These are phyloP conservation scores for Taxawa tesnikishii DNA, from an alignment of 2,329 filamentous ascomycete species.

Conservation along the genomic window DNA sequence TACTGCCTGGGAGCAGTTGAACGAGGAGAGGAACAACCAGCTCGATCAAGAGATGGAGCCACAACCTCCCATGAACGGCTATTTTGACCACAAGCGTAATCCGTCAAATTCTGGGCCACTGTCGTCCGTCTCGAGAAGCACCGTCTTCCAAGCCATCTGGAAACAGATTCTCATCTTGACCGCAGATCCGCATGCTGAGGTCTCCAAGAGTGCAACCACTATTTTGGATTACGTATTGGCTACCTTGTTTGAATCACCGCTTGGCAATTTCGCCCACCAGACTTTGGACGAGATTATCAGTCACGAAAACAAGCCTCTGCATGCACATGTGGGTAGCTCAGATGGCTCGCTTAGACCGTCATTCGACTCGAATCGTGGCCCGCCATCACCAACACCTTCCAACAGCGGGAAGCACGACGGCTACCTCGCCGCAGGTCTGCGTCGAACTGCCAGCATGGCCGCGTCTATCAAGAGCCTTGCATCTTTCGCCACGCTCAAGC, in stretches of 20 bases:
- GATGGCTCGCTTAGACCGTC: constrained; percentile 10
- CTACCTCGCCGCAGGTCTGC: constrained; percentile 48
- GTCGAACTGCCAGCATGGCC: constrained; percentile 52
- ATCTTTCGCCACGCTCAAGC: constrained; percentile 28
- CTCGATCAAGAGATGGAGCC: neutral
- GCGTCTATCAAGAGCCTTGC: constrained; percentile 51
- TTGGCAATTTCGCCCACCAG: constrained; percentile 57
- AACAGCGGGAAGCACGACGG: constrained; percentile 41
- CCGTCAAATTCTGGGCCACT: constrained; percentile 4
- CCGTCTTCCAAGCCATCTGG: constrained; percentile 88
- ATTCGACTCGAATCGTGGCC: constrained; percentile 20
- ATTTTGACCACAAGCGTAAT: constrained; percentile 5
- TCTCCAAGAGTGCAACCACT: constrained; percentile 72
- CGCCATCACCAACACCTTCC: constrained; percentile 34
- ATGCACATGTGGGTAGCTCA: constrained; percentile 3
- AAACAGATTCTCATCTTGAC: constrained; percentile 83
- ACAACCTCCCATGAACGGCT: constrained; percentile 3
- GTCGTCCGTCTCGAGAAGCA: constrained; percentile 47
- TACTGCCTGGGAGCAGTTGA: constrained; percentile 78
- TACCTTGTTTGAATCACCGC: constrained; percentile 61
- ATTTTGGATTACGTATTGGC: constrained; percentile 79
- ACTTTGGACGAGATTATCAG: constrained; percentile 59
- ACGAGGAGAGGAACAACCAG: constrained; percentile 47
- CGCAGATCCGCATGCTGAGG: constrained; percentile 88
- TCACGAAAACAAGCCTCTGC: constrained; percentile 10